Base-by-base conservation (phyloP, 2,329 filamentous ascomycete species). In the Lanzia echinophila region DNA sequence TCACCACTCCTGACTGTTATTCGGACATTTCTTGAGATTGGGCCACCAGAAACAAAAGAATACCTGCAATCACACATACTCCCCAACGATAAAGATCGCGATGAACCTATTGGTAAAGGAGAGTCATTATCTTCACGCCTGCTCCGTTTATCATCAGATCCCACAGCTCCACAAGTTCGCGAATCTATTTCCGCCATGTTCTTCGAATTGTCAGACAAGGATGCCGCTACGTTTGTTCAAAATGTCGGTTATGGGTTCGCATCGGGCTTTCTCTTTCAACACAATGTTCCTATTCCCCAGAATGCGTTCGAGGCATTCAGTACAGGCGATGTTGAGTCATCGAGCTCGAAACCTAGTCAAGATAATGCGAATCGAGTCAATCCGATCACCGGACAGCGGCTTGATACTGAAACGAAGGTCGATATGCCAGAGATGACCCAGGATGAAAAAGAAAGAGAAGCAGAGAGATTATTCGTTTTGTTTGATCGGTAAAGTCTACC, bases 201-300 rank as follows among this genome's bases (percentile, higher is more conserved):
- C 57, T 99, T 95, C 67, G 87, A 95, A 60, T 77, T 97, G 28
- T 96, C 90, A 0, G 86, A 86, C 59, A 87, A 84, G 62, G 84
- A 96, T 63, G 81, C 91, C 0, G 79, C 79, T 15, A 86, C 78
- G 31, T 94, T 96, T 65, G 87, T 97, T 0, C 79, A 88, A 49
- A 96, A 96, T 62, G 88, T 99, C 12, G 94, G 94, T 0, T 99
- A 96, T 67, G 94, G 94, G 0, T 96, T 88, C 65, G 94, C 94
- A 0, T 88, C 90, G 0, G 94, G 94, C 0, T 96, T 94, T 67
- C 74, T 99, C 15, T 86, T 91, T 72, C 86, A 87, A 58, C 87
- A 92, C 58, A 88, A 94, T 53, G 83, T 97, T 12, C 78, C 85
- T 0, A 75, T 96, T 20, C 89, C 90, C 0, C 77, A 83, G 55